Conservation (phyloP, 1,284 basidiomycete genomes). For the Marasmius sp. region DNA sequence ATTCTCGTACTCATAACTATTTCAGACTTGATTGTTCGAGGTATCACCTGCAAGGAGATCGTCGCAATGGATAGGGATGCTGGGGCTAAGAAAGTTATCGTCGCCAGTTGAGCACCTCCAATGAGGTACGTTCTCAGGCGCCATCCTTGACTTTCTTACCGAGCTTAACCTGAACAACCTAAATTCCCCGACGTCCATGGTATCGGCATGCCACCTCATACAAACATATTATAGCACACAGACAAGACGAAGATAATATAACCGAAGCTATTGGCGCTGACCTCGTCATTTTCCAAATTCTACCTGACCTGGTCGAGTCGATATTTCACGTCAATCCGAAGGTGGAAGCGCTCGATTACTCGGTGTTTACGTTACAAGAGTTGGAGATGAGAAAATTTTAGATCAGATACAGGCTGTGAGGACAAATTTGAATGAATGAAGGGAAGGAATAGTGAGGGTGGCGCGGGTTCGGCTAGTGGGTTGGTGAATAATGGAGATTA, state of each 20-base stretch:
- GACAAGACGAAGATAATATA: slow-evolving; percentile 75
- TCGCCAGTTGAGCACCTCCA: slow-evolving; percentile 96
- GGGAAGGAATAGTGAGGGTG: no score
- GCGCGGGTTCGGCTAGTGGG: no score
- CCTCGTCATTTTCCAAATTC: slow-evolving; percentile 94
- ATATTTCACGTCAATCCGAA: slow-evolving; percentile 85
- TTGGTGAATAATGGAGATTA: no score
- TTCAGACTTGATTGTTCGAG: slow-evolving; percentile 95
- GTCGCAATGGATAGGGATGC: slow-evolving; percentile 99
- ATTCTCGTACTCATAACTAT: background rate
- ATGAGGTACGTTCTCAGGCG: slow-evolving; percentile 61
- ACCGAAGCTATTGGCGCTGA: slow-evolving; percentile 91
- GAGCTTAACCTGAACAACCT: slow-evolving; percentile 9
- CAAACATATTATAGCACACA: slow-evolving; percentile 93
- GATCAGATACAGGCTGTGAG: slow-evolving; percentile 75
- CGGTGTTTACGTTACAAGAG: slow-evolving; percentile 96
- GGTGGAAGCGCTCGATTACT: slow-evolving; percentile 89
- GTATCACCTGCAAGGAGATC: slow-evolving; percentile 98
- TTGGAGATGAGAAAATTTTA: slow-evolving; percentile 87
- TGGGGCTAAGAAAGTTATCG: slow-evolving; percentile 95
- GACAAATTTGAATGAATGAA: slow-evolving; percentile 62
- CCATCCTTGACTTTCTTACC: background rate
- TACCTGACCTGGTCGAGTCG: slow-evolving; percentile 86
- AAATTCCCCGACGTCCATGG: slow-evolving; percentile 93
- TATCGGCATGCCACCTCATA: slow-evolving; percentile 97